phyloP scores from a whole-genome alignment of 2,329 filamentous ascomycete species.

The Claviceps monticola region DNA sequence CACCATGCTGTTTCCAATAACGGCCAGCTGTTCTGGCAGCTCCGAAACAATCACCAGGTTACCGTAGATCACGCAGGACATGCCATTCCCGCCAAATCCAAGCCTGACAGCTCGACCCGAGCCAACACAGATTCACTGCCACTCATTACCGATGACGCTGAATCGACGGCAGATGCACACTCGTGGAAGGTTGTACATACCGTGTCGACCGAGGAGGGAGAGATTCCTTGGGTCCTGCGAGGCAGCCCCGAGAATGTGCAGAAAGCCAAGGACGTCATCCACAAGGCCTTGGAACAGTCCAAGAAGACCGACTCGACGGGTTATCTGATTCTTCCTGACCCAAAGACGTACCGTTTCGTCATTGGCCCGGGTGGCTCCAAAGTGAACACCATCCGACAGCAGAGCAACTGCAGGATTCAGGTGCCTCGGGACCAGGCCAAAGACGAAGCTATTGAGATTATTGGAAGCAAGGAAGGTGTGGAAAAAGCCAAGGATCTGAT shows the following conservation, averaged over 20 bases:
- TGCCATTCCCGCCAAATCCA: slow-evolving; percentile 58
- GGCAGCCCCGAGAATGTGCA: slow-evolving; percentile 65
- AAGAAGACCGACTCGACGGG: slow-evolving; percentile 59
- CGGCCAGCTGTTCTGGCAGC: slow-evolving; percentile 82
- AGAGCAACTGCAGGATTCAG: slow-evolving; percentile 87
- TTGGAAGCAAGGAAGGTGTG: slow-evolving; percentile 64
- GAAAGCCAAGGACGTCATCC: slow-evolving; percentile 65
- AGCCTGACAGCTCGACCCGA: slow-evolving; percentile 41
- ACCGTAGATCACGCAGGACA: slow-evolving; percentile 85
- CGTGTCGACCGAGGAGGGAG: slow-evolving; percentile 46
- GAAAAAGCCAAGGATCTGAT: slow-evolving; percentile 85
- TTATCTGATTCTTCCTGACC: slow-evolving; percentile 81
- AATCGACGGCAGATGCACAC: slow-evolving; percentile 50
- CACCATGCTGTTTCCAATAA: slow-evolving; percentile 82
- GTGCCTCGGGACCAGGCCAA: slow-evolving; percentile 68
- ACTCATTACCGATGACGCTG: slow-evolving; percentile 81
- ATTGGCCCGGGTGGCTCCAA: slow-evolving; percentile 81
- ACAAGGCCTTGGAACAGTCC: slow-evolving; percentile 58
- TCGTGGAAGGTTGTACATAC: slow-evolving; percentile 72
- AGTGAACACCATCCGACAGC: slow-evolving; percentile 83
- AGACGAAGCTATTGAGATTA: slow-evolving; percentile 80
- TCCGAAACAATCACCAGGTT: slow-evolving; percentile 75
- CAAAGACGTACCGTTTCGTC: slow-evolving; percentile 76
- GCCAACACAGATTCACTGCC: slow-evolving; percentile 55
- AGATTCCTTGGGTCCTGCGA: slow-evolving; percentile 81